Conservation (phyloP, 208 protist species). For the Sergeia podlipaevii region DNA sequence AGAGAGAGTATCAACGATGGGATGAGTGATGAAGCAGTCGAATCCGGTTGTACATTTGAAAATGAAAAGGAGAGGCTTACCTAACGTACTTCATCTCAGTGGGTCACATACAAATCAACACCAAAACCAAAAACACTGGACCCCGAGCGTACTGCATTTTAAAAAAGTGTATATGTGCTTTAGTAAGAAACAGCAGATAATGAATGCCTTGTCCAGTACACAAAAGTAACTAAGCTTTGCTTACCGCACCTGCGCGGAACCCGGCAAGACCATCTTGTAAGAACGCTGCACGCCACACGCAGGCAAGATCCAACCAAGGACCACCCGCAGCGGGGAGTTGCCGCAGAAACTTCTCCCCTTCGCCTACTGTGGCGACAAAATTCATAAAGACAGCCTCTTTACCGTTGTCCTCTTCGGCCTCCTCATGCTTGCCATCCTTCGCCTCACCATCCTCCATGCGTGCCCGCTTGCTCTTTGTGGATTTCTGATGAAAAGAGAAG, state of each 20-base stretch:
- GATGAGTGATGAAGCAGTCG: too few relatives aligned
- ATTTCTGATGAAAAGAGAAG: conserved; percentile 53
- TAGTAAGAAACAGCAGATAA: too few relatives aligned
- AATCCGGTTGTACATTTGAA: too few relatives aligned
- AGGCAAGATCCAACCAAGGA: conserved; percentile 45
- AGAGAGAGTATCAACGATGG: too few relatives aligned
- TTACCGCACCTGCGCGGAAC: not conserved
- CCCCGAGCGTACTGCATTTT: too few relatives aligned
- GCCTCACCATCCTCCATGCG: conserved; percentile 2
- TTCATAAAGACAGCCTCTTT: conserved; percentile 60
- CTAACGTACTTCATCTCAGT: too few relatives aligned
- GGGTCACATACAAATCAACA: too few relatives aligned
- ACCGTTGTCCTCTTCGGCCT: conserved; percentile 6
- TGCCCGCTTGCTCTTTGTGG: not conserved
- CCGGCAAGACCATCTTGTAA: conserved; percentile 15
- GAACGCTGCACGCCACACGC: conserved; percentile 59
- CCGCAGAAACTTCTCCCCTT: conserved; percentile 59
- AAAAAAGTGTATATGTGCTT: too few relatives aligned
- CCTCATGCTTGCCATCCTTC: conserved; percentile 12
- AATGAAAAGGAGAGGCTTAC: too few relatives aligned
- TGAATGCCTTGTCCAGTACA: too few relatives aligned
- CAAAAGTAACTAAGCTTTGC: not conserved
- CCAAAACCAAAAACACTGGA: too few relatives aligned
- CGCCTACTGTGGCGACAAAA: conserved; percentile 53
- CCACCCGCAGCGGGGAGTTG: conserved; percentile 41